These are phyloP conservation scores for Blepharisma japonicum DNA, from an alignment of 73 alveolate genomes.

Conservation along the genomic window DNA sequence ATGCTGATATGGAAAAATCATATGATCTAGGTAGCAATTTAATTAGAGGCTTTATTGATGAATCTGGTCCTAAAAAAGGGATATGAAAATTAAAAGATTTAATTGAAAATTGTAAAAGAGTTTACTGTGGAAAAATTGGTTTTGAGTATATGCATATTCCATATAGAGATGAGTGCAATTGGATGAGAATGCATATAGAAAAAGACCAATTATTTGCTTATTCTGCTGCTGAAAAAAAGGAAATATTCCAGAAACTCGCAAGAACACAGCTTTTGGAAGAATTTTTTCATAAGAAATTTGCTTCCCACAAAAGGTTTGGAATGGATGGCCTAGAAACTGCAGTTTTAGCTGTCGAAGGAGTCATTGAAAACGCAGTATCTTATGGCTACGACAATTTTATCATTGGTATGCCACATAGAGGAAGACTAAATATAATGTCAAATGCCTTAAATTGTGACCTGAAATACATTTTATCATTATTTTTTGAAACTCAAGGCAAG, in stretches of 20 bases:
- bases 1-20: too few relatives aligned
- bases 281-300: conserved; percentile 67
- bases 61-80: too few relatives aligned
- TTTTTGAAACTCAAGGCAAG: conserved; percentile 10
- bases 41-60: too few relatives aligned
- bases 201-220: conserved; percentile 49
- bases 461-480: conserved; percentile 32
- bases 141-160: conserved; percentile 80
- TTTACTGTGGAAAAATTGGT: conserved; percentile 73
- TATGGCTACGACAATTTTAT: conserved; percentile 47
- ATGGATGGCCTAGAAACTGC: conserved; percentile 52
- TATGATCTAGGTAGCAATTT: too few relatives aligned
- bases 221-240: conserved; percentile 45
- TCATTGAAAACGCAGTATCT: conserved; percentile 41
- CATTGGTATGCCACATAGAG: conserved; percentile 95
- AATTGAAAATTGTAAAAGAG: conserved; percentile 56
- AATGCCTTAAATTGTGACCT: conserved; percentile 30
- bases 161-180: conserved; percentile 66
- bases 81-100: conserved; percentile 65
- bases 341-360: conserved; percentile 43
- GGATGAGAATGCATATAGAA: conserved; percentile 80
- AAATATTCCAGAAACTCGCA: conserved; percentile 57
- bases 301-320: conserved; percentile 81
- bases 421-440: conserved; percentile 86
- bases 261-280: conserved; percentile 69